A percentile compares a stretch with the other conserved stretches of the same genome.
These are phyloP conservation scores for Herpetomonas samuelpessoai DNA, from an alignment of 208 protist genomes.

Conservation along the genomic window DNA sequence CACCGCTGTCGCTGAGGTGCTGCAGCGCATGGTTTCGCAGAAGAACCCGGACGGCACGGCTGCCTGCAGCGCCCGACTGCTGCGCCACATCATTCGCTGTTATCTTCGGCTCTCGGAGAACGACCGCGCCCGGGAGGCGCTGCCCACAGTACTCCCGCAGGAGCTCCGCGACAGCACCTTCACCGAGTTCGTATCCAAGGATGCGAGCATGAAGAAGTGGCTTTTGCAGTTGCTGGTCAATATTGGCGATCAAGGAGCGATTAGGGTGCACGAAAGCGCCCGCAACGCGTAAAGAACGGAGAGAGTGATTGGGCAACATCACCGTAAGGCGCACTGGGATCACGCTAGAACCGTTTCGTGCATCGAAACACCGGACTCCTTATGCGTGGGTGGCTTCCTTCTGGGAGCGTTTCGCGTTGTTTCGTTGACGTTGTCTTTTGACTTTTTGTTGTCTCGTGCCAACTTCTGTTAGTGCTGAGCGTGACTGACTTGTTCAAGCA, in stretches of 20 bases:
- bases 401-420: too few relatives aligned
- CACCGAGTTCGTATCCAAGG: constrained; percentile 57
- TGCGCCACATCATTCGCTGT: constrained; percentile 99
- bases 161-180: constrained; percentile 88
- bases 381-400: too few relatives aligned
- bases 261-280: constrained; percentile 35
- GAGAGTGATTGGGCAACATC: too few relatives aligned
- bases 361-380: too few relatives aligned
- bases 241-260: constrained; percentile 73
- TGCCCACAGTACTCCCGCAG: constrained; percentile 72
- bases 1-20: constrained; percentile 93
- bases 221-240: constrained; percentile 83
- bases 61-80: constrained; percentile 87
- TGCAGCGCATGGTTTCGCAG: constrained; percentile 95
- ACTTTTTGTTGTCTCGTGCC: too few relatives aligned
- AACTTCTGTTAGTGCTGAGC: too few relatives aligned
- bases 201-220: constrained; percentile 70
- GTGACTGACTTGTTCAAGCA: too few relatives aligned
- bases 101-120: constrained; percentile 98
- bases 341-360: too few relatives aligned
- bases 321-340: too few relatives aligned
- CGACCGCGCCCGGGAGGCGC: constrained; percentile 64
- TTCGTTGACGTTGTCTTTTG: too few relatives aligned
- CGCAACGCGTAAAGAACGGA: not conserved
- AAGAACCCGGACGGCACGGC: constrained; percentile 48